Evolutionary conservation across 495 filamentous ascomycete species (phyloP), one percentile per base, ranked within the genome.

Genomic region (Daldinia childiae): DNA sequence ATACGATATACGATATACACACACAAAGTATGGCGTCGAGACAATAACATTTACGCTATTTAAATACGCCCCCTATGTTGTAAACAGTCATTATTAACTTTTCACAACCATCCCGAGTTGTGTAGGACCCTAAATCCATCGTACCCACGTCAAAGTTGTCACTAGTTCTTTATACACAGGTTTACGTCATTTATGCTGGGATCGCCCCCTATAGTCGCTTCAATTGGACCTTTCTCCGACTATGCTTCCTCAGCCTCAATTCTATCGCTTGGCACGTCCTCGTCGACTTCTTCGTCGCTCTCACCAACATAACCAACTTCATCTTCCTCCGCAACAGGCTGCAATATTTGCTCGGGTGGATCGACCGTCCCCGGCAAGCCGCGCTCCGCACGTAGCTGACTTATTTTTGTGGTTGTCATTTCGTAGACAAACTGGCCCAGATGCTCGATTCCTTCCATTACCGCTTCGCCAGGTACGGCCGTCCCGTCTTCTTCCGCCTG

Each of bases 361-460:
- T 66, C 74, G 8, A 54, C 62, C 59, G 32, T 38, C 41, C 68
- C 80, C 0, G 69, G 63, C 41, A 84, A 64, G 9, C 80, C 80
- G 51, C 80, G 73, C 67, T 85, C 81, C 34, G 76, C 81, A 41
- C 80, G 76, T 55, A 87, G 59, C 75, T 86, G 81, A 75, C 82
- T 78, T 6, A 97, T 81, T 78, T 92, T 95, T 21, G 94, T 92
- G 72, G 90, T 85, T 12, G 94, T 95, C 93, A 99, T 98, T 81
- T 99, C 93, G 81, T 89, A 97, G 24, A 99, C 95, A 81, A 97
- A 98, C 81, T 97, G 92, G 5, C 95, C 96, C 38, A 99, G 81
- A 84, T 99, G 95, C 81, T 98, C 95, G 7, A 98, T 89, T 32
- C 92, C 88, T 74, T 92, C 92, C 93, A 99, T 98, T 7, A 87